Evolutionary conservation across 164 flowering plant genomes (phyloP).

Genomic region (Hamamelis virginiana): DNA sequence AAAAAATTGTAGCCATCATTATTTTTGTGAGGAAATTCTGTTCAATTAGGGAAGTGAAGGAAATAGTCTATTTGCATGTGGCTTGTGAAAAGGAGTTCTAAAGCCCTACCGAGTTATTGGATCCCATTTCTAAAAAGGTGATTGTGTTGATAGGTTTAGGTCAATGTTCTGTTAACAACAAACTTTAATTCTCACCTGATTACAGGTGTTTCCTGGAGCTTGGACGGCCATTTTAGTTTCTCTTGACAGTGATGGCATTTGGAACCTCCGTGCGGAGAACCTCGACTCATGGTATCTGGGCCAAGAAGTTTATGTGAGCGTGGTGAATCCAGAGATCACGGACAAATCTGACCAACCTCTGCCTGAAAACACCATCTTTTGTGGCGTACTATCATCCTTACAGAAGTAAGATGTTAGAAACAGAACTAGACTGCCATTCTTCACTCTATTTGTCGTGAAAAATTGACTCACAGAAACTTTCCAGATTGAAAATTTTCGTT

Average conservation of each 20-base stretch:
- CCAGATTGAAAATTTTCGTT: not conserved
- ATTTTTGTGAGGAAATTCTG: too few species aligned
- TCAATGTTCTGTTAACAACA: not conserved
- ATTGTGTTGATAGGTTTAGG: not conserved
- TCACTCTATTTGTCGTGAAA: too few species aligned
- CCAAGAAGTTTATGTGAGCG: conserved; percentile 80
- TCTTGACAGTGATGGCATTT: conserved; percentile 83
- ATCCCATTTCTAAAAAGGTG: too few species aligned
- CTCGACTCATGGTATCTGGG: conserved; percentile 92
- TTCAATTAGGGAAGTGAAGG: too few species aligned
- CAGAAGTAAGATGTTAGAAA: conserved; percentile 61
- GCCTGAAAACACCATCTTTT: conserved; percentile 74
- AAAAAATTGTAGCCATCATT: too few species aligned
- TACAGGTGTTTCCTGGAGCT: conserved; percentile 93
- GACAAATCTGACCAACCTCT: conserved; percentile 54
- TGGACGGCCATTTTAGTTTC: conserved; percentile 91
- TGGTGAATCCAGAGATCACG: conserved; percentile 64
- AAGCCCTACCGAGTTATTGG: not conserved
- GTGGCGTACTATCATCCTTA: conserved; percentile 68
- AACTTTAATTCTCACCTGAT: not conserved
- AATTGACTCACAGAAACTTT: not conserved
- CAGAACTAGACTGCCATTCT: not conserved
- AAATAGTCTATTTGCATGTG: too few species aligned
- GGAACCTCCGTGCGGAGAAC: conserved; percentile 86
- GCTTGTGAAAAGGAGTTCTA: not conserved